Evolutionary conservation across 148 eudicot genomes (phyloP), one percentile per base, ranked within the genome.

Genomic region (Vaccinium myrtillus): DNA sequence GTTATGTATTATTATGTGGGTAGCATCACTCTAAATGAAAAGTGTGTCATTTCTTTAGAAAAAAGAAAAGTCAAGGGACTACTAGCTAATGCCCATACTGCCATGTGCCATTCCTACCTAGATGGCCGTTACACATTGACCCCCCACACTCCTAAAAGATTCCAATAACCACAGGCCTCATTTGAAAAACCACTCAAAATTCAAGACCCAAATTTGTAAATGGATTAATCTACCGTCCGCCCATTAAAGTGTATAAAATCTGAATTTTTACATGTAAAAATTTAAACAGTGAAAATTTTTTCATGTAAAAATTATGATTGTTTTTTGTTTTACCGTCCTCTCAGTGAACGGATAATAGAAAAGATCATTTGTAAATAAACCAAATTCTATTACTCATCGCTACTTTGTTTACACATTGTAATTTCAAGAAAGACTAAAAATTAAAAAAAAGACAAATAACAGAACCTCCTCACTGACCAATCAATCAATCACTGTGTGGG

Each of bases 401-500:
- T 11, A 67, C 32, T 21, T 61, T 21, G 23, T 21, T 21, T 61
- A 61, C 69, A 7, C 21, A 61, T 7, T 61, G 69, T 61, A 21
- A 61, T 61, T 21, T 61, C 21, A 23, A 23, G 32, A 65, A 65
- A 23, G 65, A 59, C 65, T 59, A 59, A 59, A 58, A 58, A n/a
- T 8, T 3, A 14, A 70, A 69, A 51, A 25, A 21, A 59, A 85
- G 84, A 85, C 84, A 85, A 81, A 85, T 8, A 39, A 16, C 32
- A 18, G 15, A 81, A 49, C 80, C 81, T 8, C 67, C 65, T 19
- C 61, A 75, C 87, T 85, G 65, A 59, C 81, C 83, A 73, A 81
- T 85, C 84, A 75, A 59, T 71, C 86, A 81, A 78, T 83, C 85
- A 59, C 18, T 18, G 12, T 39, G 77, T 39, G 77, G 43, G 77